phyloP scores from a whole-genome alignment of 441 rosid species.

The Pelargonium australe region DNA sequence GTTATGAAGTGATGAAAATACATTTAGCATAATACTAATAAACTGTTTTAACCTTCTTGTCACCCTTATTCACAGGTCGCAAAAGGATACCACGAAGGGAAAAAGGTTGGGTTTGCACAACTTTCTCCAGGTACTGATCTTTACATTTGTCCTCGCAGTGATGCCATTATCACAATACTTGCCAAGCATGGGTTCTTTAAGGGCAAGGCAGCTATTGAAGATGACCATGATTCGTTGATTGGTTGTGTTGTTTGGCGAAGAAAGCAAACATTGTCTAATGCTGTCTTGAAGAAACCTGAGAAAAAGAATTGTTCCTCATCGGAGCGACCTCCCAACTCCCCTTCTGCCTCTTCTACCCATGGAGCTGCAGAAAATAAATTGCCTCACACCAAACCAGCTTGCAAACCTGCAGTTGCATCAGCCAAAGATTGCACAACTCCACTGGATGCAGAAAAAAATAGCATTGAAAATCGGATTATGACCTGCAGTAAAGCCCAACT shows the following conservation, averaged over 20 bases:
- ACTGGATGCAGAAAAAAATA: slow-evolving; percentile 6
- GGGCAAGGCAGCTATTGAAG: slow-evolving; percentile 29
- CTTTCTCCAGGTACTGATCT: slow-evolving; percentile 30
- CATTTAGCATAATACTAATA: too few species aligned
- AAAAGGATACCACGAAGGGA: slow-evolving; percentile 26
- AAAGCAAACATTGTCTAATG: slow-evolving; percentile 17
- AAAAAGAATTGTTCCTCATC: slow-evolving; percentile 16
- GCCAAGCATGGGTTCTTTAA: slow-evolving; percentile 39
- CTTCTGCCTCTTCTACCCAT: slow-evolving; percentile 16
- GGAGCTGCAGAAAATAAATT: slow-evolving; percentile 8
- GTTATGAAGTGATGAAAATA: background rate
- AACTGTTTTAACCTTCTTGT: background rate
- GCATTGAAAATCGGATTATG: slow-evolving; percentile 10
- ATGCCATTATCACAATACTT: slow-evolving; percentile 31
- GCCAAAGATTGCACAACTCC: slow-evolving; percentile 12
- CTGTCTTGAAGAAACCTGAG: slow-evolving; percentile 14
- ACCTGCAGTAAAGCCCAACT: slow-evolving; percentile 14
- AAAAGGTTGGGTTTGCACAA: slow-evolving; percentile 32
- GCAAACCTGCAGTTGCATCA: slow-evolving; percentile 10
- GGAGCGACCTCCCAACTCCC: slow-evolving; percentile 15
- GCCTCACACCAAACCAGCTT: slow-evolving; percentile 2
- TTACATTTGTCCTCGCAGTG: slow-evolving; percentile 30
- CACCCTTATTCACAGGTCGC: slow-evolving; percentile 24
- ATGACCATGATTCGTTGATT: slow-evolving; percentile 26
- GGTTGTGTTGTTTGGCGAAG: slow-evolving; percentile 37